Evolutionary conservation across 495 filamentous ascomycete species (phyloP), one percentile per base, ranked within the genome.

Genomic region (Endocarpon pusillum): DNA sequence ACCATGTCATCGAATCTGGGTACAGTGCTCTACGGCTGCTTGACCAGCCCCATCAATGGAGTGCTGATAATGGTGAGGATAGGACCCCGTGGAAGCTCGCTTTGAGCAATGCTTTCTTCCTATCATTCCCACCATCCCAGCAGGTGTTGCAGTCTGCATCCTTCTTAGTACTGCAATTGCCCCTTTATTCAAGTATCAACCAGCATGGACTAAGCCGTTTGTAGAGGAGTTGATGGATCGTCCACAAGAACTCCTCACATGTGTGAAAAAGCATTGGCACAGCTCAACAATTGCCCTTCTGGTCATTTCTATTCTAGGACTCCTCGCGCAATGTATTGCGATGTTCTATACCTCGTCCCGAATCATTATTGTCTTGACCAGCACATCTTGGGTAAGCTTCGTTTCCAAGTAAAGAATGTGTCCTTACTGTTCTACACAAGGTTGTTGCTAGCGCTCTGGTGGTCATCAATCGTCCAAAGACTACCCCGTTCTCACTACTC

Each of bases 171-270:
- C 61, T 38, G 5, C 57, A n/a, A 20, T 59, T n/a, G 32, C 38
- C 3, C 40, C 46, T 10, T 24, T 56, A 16, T 33, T 49, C 18
- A 28, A 43, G 0, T 37, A 46, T 29, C 40, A 42, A 26, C 69
- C 71, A 12, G 48, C 41, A 49, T 75, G 67, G 69, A 57, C 58
- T 3, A 44, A 38, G 22, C 46, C 59, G 5, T 73, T 73, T 35
- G 45, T 70, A 3, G 51, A 64, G 40, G 51, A 66, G 31, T 46
- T 51, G 17, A 51, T 54, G 35, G 40, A 47, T 5, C 36, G 32
- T 17, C 37, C 43, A 19, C 45, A 45, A 23, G 54, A 62, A 4
- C 29, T 58, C 4, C 36, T 35, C n/a, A 18, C 40, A 22, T 47
- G 47, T 8, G 37, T 22, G 4, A 42, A 48, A n/a, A 49, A 44